Conservation (phyloP, 1,284 basidiomycete genomes). For the Peniophora sp. region DNA sequence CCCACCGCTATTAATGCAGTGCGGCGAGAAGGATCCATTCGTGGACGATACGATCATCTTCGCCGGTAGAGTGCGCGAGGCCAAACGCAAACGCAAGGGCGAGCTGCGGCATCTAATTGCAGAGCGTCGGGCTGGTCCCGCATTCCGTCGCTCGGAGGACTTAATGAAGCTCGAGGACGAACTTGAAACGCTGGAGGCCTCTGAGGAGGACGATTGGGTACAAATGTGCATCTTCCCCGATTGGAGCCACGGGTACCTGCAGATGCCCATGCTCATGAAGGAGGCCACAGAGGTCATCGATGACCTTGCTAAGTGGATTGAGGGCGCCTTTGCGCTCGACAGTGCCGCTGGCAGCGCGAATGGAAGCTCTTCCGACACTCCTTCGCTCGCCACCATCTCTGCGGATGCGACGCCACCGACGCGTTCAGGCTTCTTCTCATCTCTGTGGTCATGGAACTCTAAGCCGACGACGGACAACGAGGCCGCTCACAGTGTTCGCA, state of each 20-base stretch:
- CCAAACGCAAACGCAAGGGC: constrained; percentile 74
- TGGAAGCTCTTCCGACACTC: background rate
- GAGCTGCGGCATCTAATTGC: constrained; percentile 48
- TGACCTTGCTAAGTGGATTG: constrained; percentile 92
- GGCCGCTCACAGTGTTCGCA: background rate
- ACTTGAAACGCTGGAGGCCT: constrained; percentile 48
- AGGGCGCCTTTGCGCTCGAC: constrained; percentile 58
- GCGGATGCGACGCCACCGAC: constrained; percentile 2
- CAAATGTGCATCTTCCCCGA: constrained; percentile 86
- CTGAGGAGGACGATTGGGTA: constrained; percentile 92
- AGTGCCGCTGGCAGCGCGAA: background rate
- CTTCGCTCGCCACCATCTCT: constrained; percentile 3
- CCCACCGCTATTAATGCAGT: constrained; percentile 88
- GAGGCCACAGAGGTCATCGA: constrained; percentile 79
- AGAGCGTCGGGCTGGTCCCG: constrained; percentile 49
- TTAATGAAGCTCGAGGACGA: constrained; percentile 39
- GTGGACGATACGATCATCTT: constrained; percentile 96
- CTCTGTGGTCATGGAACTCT: constrained; percentile 9
- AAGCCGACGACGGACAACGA: background rate
- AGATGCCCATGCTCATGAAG: constrained; percentile 85
- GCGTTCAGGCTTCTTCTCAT: constrained; percentile 6
- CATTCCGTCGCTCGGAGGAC: constrained; percentile 35
- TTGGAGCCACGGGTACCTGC: constrained; percentile 92
- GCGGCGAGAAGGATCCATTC: constrained; percentile 94
- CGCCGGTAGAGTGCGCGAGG: constrained; percentile 87